Conservation (phyloP, 73 alveolate species). For the Tetrahymena thermophila region DNA sequence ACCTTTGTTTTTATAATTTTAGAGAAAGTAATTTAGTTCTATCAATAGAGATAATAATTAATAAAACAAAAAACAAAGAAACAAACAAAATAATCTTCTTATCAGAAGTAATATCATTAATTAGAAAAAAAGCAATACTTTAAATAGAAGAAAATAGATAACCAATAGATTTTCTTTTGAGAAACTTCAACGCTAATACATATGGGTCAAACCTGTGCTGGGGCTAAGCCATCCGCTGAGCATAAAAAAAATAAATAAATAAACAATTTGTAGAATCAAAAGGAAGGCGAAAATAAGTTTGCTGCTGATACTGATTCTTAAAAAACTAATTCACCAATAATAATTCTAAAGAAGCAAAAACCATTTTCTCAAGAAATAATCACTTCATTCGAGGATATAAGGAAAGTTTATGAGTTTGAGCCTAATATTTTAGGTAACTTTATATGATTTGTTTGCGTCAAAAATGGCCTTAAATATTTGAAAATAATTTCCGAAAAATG, state of each 20-base stretch:
- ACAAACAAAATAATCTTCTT: neutral
- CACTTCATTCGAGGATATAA: neutral
- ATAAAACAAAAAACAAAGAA: neutral
- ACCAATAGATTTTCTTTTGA: neutral
- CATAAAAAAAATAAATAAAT: neutral
- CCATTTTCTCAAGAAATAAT: neutral
- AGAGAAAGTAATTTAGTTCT: neutral
- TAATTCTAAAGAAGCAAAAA: neutral
- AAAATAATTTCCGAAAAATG: too few relatives aligned
- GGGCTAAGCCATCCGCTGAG: neutral
- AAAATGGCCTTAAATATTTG: neutral
- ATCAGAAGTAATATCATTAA: neutral
- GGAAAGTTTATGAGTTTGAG: neutral
- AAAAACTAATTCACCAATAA: neutral
- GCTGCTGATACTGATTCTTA: neutral
- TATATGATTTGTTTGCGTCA: neutral
- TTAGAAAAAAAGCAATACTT: neutral
- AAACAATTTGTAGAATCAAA: neutral
- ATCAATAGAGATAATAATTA: neutral
- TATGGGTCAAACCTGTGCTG: neutral
- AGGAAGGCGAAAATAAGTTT: neutral
- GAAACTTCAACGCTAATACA: neutral
- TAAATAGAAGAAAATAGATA: neutral
- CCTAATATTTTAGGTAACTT: neutral
- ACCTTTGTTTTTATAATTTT: neutral